Percentiles rank a stretch among this genome's conserved stretches.
Conservation (phyloP, 768 basidiomycete genomes). For the Arthromyces matolae region DNA sequence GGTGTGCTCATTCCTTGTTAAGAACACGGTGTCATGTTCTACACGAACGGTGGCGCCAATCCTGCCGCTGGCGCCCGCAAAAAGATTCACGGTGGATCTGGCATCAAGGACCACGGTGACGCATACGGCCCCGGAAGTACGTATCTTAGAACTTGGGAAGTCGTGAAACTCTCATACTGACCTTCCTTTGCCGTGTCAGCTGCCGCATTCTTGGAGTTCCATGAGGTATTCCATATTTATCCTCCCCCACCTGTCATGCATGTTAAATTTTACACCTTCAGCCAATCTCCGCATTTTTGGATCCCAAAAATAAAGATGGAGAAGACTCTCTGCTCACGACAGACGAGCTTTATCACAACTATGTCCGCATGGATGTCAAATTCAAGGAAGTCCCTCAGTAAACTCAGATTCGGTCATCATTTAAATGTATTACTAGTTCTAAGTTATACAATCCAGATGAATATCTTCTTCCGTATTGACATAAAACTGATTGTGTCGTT, state of each 20-base stretch:
- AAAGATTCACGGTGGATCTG: constrained; percentile 75
- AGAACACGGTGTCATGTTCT: constrained; percentile 77
- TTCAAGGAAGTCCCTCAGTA: constrained; percentile 22
- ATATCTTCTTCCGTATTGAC: not conserved
- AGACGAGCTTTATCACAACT: constrained; percentile 73
- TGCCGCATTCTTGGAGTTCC: constrained; percentile 68
- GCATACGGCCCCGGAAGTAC: constrained; percentile 58
- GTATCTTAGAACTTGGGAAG: constrained; percentile 17
- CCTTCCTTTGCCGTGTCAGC: constrained; percentile 30
- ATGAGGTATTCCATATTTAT: constrained; percentile 40
- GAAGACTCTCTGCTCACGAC: constrained; percentile 67
- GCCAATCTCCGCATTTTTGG: constrained; percentile 65
- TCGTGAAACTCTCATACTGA: constrained; percentile 5
- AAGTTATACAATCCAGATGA: too few species aligned
- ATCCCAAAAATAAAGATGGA: constrained; percentile 49
- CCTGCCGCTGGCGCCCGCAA: constrained; percentile 54
- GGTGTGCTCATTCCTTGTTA: constrained; percentile 21
- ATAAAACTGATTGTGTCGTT: not conserved
- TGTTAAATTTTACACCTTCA: constrained; percentile 14
- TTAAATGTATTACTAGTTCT: not conserved
- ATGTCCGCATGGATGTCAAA: constrained; percentile 53
- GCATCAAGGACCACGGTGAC: constrained; percentile 47
- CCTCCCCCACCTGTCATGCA: constrained; percentile 1
- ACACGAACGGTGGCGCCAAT: constrained; percentile 55
- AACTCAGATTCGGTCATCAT: not conserved